Evolutionary conservation across 306 rosid genomes (phyloP).

Genomic region (Urtica urens): DNA sequence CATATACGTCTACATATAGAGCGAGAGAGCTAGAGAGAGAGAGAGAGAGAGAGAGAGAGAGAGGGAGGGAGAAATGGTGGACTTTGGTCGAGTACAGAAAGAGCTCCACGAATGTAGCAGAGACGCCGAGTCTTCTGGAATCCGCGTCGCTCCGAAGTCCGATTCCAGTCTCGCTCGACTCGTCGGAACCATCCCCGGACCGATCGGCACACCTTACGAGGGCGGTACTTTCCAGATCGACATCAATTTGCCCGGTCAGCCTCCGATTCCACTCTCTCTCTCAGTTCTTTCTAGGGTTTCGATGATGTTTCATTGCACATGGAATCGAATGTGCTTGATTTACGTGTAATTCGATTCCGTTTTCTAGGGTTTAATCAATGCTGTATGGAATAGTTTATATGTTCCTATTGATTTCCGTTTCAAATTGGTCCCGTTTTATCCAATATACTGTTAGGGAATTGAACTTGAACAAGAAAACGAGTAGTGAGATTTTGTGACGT

Average conservation of each 20-base stretch:
- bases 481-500: too few species aligned
- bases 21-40: too few species aligned
- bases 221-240: slow-evolving; percentile 89
- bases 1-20: background rate
- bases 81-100: slow-evolving; percentile 92
- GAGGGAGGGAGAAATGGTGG: too few species aligned
- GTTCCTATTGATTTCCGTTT: too few species aligned
- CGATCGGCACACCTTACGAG: slow-evolving; percentile 72
- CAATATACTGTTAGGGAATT: too few species aligned
- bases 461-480: too few species aligned
- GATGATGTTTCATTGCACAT: too few species aligned
- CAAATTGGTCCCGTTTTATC: too few species aligned
- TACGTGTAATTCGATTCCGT: background rate
- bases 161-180: slow-evolving; percentile 47
- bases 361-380: background rate
- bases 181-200: slow-evolving; percentile 85
- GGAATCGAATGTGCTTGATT: background rate
- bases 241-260: slow-evolving; percentile 67
- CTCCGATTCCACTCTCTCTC: background rate
- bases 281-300: background rate
- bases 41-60: too few species aligned
- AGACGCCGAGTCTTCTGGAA: slow-evolving; percentile 79
- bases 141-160: slow-evolving; percentile 49
- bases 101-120: slow-evolving; percentile 85
- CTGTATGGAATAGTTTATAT: too few species aligned